Evolutionary conservation across 129 eudicot species (phyloP).

Genomic region (Silybum marianum): DNA sequence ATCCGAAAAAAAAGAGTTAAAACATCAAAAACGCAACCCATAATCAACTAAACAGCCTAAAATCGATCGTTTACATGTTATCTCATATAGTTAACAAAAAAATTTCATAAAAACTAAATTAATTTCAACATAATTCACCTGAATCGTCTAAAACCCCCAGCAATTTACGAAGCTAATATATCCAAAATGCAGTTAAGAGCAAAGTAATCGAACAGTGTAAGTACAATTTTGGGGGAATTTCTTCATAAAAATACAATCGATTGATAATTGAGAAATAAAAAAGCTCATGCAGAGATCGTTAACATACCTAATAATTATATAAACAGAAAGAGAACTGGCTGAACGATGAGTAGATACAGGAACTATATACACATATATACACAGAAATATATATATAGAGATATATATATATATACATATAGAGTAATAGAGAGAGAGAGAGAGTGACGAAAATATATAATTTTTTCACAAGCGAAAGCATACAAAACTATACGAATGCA

Average conservation of each 20-base stretch:
- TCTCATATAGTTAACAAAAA: not conserved
- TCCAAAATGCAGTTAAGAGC: conserved; percentile 6
- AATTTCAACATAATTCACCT: conserved; percentile 12
- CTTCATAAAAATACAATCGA: not conserved
- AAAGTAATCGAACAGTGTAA: conserved; percentile 16
- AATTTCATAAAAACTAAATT: not conserved
- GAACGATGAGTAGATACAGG: not conserved
- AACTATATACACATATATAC: not conserved
- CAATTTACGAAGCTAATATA: conserved; percentile 11
- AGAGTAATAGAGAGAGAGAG: too few relatives aligned
- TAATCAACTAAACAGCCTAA: conserved; percentile 10
- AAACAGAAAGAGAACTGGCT: not conserved
- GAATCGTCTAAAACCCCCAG: conserved; percentile 10
- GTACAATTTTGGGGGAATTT: conserved; percentile 11
- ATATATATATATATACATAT: too few relatives aligned
- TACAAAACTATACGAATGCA: too few relatives aligned
- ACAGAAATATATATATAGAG: too few relatives aligned
- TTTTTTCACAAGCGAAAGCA: too few relatives aligned
- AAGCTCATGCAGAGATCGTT: conserved; percentile 24
- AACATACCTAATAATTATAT: conserved; percentile 1
- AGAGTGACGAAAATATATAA: too few relatives aligned
- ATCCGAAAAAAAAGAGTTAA: not conserved
- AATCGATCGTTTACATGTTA: conserved; percentile 1
- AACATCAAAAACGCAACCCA: conserved; percentile 1
- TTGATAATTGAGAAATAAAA: conserved; percentile 12